Percentiles rank a stretch among this genome's conserved stretches.
Evolutionary conservation across 257 asterid genomes (phyloP).

Genomic region (Gynochthodes officinalis): DNA sequence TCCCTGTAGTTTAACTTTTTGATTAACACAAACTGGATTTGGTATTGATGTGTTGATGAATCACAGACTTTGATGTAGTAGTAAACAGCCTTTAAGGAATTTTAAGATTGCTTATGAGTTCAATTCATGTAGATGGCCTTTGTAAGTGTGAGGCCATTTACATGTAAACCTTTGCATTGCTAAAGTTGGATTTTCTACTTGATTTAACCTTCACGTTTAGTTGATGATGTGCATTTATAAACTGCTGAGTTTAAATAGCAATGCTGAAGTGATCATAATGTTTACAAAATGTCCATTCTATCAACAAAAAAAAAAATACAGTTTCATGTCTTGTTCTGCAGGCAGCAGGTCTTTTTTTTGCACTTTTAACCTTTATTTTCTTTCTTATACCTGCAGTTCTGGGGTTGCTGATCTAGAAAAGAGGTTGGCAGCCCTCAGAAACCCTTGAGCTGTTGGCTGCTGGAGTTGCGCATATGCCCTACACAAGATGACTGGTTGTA

Average conservation of each 20-base stretch:
- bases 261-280: background rate
- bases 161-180: background rate
- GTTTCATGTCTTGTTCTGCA: too few relatives aligned
- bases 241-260: background rate
- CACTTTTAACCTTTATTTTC: background rate
- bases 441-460: constrained; percentile 40
- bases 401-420: constrained; percentile 66
- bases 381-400: constrained; percentile 38
- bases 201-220: background rate
- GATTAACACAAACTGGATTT: background rate
- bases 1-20: background rate
- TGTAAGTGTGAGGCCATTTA: background rate
- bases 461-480: background rate
- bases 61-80: background rate
- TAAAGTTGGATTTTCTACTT: background rate
- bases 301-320: background rate
- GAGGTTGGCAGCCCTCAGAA: constrained; percentile 84
- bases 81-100: background rate
- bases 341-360: background rate
- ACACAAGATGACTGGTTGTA: background rate
- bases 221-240: background rate
- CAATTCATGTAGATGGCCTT: background rate
- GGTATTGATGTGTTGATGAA: background rate
- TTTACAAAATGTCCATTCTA: background rate
- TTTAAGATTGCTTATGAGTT: too few relatives aligned